A percentile compares a stretch with the other conserved stretches of the same genome.
phyloP scores from a whole-genome alignment of 352 stramenopile genomes.

The Phytophthora pluvialis region DNA sequence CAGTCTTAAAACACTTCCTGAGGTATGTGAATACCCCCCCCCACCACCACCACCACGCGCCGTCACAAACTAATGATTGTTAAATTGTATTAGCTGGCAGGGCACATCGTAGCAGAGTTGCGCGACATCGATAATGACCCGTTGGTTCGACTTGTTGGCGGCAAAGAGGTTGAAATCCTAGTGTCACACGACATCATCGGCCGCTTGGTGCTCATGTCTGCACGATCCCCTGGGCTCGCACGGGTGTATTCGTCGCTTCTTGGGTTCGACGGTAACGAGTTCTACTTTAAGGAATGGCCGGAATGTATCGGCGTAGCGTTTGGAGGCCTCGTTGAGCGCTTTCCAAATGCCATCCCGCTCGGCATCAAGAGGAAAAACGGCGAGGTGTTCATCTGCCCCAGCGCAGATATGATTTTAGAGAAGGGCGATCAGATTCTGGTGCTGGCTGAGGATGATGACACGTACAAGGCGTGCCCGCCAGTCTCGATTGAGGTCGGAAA shows the following conservation, averaged over 20 bases:
- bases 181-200: conserved; percentile 91
- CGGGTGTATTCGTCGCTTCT: conserved; percentile 67
- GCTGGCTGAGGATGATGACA: conserved; percentile 88
- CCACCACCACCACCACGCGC: no score
- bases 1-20: conserved; percentile 73
- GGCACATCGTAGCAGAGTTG: conserved; percentile 87
- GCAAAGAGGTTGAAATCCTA: conserved; percentile 80
- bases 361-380: conserved; percentile 68
- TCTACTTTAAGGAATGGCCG: conserved; percentile 91
- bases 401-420: conserved; percentile 37
- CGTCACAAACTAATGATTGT: no score
- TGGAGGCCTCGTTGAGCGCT: conserved; percentile 62
- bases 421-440: conserved; percentile 78
- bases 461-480: conserved; percentile 71
- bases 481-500: conserved; percentile 44
- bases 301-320: conserved; percentile 77
- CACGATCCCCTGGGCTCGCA: conserved; percentile 76
- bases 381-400: conserved; percentile 64
- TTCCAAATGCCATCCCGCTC: conserved; percentile 82
- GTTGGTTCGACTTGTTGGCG: conserved; percentile 76
- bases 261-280: conserved; percentile 89
- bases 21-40: conserved; percentile 35
- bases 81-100: conserved; percentile 44
- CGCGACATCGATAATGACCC: conserved; percentile 89
- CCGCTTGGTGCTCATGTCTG: conserved; percentile 85